Percentiles rank a stretch among this genome's conserved stretches.
Evolutionary conservation across 768 basidiomycete species (phyloP).

Genomic region (Termitomyces sp.): DNA sequence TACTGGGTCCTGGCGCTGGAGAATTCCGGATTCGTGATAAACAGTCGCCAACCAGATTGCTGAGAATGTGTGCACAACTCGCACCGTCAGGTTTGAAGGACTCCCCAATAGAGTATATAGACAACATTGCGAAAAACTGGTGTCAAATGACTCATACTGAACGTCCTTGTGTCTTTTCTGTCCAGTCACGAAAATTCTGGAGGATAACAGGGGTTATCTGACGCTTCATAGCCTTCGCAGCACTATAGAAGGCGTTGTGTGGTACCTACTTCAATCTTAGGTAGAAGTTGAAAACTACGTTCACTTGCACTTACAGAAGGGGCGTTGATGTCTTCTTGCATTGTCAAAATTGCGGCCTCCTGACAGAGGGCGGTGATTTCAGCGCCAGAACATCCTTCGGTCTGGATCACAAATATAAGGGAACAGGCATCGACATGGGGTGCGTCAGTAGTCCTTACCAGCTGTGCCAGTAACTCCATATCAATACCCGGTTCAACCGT

Average conservation of each 20-base stretch:
- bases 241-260: constrained; percentile 63
- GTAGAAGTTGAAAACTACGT: not conserved
- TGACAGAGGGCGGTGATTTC: constrained; percentile 91
- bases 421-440: not conserved
- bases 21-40: not conserved
- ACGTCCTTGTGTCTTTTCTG: constrained; percentile 19
- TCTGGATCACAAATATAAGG: constrained; percentile 37
- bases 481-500: constrained; percentile 68
- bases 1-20: not conserved
- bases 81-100: not conserved
- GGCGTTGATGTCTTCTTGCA: constrained; percentile 82
- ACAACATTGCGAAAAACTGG: not conserved
- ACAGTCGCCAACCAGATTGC: not conserved
- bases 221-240: constrained; percentile 63
- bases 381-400: constrained; percentile 94
- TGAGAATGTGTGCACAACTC: not conserved
- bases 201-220: constrained; percentile 85
- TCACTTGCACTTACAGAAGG: constrained; percentile 49
- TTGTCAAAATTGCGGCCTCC: constrained; percentile 89
- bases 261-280: constrained; percentile 53
- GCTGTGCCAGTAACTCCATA: constrained; percentile 54
- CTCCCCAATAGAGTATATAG: not conserved
- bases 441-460: constrained; percentile 40
- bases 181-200: constrained; percentile 68
- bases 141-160: constrained; percentile 5